phyloP scores from a whole-genome alignment of 345 rosid species.

The Limnanthes douglasii region DNA sequence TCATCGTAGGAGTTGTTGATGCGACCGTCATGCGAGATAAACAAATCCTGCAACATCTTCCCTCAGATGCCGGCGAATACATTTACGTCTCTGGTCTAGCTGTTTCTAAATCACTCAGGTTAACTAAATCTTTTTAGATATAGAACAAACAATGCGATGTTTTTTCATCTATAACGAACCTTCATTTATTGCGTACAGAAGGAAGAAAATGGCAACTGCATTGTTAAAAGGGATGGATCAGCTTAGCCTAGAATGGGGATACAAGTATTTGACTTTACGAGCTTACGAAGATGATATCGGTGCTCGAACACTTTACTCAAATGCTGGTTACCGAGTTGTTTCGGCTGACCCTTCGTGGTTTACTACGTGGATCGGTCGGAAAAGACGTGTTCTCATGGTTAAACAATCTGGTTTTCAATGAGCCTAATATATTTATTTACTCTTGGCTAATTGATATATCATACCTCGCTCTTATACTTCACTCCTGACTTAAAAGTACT shows the following conservation, averaged over 20 bases:
- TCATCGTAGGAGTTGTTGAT: slow-evolving; percentile 69
- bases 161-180: background rate
- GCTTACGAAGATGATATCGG: slow-evolving; percentile 73
- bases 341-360: slow-evolving; percentile 53
- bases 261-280: slow-evolving; percentile 43
- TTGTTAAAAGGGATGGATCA: slow-evolving; percentile 64
- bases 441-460: too few species aligned
- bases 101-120: slow-evolving; percentile 50
- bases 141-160: background rate
- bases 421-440: too few species aligned
- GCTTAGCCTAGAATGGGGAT: slow-evolving; percentile 46
- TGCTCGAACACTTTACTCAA: slow-evolving; percentile 45
- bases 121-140: background rate
- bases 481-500: too few species aligned
- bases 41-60: slow-evolving; percentile 34
- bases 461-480: too few species aligned
- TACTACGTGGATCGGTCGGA: slow-evolving; percentile 58
- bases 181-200: slow-evolving; percentile 16
- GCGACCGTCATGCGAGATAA: slow-evolving; percentile 45
- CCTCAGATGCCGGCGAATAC: slow-evolving; percentile 48
- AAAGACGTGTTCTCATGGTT: slow-evolving; percentile 58
- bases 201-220: slow-evolving; percentile 54
- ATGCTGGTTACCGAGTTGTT: slow-evolving; percentile 56
- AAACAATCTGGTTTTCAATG: too few species aligned
- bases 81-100: slow-evolving; percentile 84